phyloP scores from a whole-genome alignment of 768 basidiomycete genomes.

The Calocera cornea region DNA sequence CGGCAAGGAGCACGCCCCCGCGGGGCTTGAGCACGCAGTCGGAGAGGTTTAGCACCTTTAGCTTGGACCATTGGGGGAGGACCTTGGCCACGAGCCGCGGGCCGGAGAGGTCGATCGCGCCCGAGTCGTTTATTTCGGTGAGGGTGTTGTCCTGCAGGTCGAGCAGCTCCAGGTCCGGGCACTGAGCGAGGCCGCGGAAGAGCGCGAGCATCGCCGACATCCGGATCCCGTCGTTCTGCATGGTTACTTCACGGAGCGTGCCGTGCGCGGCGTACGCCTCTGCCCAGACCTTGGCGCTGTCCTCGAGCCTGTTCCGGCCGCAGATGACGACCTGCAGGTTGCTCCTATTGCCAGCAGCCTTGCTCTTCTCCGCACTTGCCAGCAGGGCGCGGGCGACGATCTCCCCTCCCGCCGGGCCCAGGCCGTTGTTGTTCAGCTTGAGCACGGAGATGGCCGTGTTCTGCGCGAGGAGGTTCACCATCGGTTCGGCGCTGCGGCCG shows the following conservation, averaged over 20 bases:
- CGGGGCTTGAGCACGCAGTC: conserved; percentile 77
- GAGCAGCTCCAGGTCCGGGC: conserved; percentile 52
- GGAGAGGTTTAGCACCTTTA: conserved; percentile 74
- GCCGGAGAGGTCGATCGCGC: conserved; percentile 43
- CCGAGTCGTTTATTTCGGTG: conserved; percentile 34
- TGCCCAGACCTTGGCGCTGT: conserved; percentile 71
- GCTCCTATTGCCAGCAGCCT: conserved; percentile 52
- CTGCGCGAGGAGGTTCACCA: conserved; percentile 75
- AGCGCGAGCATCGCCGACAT: conserved; percentile 79
- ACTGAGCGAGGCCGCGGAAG: conserved; percentile 57
- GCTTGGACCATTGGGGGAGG: conserved; percentile 52
- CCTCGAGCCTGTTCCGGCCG: conserved; percentile 90
- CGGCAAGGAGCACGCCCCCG: conserved; percentile 58
- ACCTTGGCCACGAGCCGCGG: not conserved
- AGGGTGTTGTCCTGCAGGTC: conserved; percentile 74
- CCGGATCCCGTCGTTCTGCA: conserved; percentile 97
- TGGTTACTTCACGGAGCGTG: conserved; percentile 66
- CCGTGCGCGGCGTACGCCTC: conserved; percentile 77
- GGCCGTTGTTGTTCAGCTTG: conserved; percentile 90
- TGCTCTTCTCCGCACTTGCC: conserved; percentile 55
- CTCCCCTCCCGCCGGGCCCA: conserved; percentile 77
- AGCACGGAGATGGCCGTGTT: conserved; percentile 74
- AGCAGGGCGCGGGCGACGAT: conserved; percentile 74
- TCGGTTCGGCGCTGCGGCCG: conserved; percentile 83
- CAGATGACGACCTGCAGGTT: conserved; percentile 72